Percentiles rank a stretch among this genome's conserved stretches.
Evolutionary conservation across 305 asterid genomes (phyloP).

Genomic region (Solanum hybrid): DNA sequence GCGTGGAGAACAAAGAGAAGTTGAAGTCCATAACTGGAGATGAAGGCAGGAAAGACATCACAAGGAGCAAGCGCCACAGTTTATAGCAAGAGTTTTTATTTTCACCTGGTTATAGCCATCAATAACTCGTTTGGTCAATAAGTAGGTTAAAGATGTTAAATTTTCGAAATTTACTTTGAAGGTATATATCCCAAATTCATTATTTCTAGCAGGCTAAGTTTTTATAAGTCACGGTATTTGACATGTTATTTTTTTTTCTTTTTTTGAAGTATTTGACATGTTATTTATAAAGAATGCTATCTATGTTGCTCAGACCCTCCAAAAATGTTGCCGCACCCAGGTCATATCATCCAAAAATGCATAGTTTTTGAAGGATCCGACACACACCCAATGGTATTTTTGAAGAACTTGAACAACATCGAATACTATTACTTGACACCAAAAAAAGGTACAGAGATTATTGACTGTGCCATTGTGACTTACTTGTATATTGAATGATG

Average conservation of each 20-base stretch:
- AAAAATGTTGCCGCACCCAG: not conserved
- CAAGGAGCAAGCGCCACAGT: not conserved
- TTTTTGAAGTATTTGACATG: not conserved
- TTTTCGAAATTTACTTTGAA: not conserved
- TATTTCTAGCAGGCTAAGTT: not conserved
- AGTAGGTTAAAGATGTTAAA: not conserved
- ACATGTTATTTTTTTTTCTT: not conserved
- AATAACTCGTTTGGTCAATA: not conserved
- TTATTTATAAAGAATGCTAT: not conserved
- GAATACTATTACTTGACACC: not conserved
- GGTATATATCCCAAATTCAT: not conserved
- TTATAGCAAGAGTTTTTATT: not conserved
- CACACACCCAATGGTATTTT: not conserved
- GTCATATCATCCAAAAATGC: not conserved
- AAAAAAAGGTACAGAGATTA: not conserved
- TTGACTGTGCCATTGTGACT: slow-evolving; percentile 5
- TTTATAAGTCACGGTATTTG: not conserved
- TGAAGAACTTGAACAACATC: not conserved
- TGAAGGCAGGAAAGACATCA: not conserved
- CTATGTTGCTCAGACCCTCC: not conserved
- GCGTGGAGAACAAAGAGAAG: not conserved
- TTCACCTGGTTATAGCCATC: not conserved
- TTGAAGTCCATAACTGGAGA: not conserved
- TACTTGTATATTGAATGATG: slow-evolving; percentile 78
- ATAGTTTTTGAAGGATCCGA: not conserved